Percentiles rank a stretch among this genome's conserved stretches.
These are phyloP conservation scores for Cyclotella sp. DNA, from an alignment of 108 stramenopile genomes.

Conservation along the genomic window DNA sequence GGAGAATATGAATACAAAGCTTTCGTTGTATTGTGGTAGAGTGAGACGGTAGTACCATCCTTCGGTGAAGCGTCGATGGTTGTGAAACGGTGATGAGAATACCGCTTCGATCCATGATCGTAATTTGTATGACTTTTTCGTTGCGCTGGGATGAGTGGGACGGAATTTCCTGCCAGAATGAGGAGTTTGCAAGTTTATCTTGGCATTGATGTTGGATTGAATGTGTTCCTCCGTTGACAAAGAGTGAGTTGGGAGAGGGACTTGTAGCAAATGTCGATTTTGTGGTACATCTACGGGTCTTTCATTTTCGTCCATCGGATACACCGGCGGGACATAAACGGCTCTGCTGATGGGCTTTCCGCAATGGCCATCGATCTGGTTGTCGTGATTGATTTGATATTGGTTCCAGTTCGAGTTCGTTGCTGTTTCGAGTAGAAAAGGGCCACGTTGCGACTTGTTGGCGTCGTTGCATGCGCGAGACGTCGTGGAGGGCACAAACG, in stretches of 20 bases:
- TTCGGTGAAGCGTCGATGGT: slow-evolving; percentile 77
- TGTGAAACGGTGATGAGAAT: slow-evolving; percentile 26
- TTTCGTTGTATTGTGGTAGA: slow-evolving; percentile 63
- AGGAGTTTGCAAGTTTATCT: slow-evolving; percentile 60
- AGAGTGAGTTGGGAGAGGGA: not conserved
- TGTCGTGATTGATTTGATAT: not conserved
- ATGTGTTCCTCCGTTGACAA: not conserved
- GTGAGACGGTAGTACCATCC: slow-evolving; percentile 93
- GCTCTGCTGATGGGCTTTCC: not conserved
- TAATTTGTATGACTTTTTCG: slow-evolving; percentile 12
- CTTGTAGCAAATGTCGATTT: not conserved
- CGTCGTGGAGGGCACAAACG: not conserved
- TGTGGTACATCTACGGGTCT: slow-evolving; percentile 25
- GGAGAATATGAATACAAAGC: slow-evolving; percentile 84
- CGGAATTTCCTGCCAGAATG: slow-evolving; percentile 84
- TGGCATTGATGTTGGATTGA: not conserved
- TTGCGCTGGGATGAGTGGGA: slow-evolving; percentile 68
- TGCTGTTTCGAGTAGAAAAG: too few relatives aligned
- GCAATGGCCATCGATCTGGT: not conserved
- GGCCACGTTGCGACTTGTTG: too few relatives aligned
- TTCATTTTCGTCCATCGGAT: slow-evolving; percentile 33
- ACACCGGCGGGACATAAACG: not conserved
- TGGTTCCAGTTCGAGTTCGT: too few relatives aligned
- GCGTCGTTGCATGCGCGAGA: not conserved
- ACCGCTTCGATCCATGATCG: not conserved